Base-by-base conservation (phyloP, 805 yeast genomes). In the Spathaspora sp. region DNA sequence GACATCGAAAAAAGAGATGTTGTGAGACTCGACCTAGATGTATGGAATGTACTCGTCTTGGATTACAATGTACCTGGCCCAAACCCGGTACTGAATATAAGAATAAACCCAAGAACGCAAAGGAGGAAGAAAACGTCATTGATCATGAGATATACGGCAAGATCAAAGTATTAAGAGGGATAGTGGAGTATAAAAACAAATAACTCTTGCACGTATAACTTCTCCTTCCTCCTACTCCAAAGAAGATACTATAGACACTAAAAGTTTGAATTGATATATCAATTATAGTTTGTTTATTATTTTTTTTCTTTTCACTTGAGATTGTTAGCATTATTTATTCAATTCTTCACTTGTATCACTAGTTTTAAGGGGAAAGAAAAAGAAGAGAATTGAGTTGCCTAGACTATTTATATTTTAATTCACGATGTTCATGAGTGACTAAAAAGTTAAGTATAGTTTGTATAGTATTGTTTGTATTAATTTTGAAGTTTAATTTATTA, bases 1-100 rank as follows among this genome's bases (percentile, higher is more conserved):
- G 94, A 44, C 81, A 79, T 53, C 68, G 96, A 23, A 88, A 88
- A 73, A 88, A 87, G 63, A 76, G 91, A 50, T 88, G 96, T 57
- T 86, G 89, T 60, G 94, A 88, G 62, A 70, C 76, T 1, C 76
- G 76, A 50, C 96, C 96, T 3, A 65, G 64, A 23, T 88, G 96
- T 60, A 63, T 72, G 0, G 91, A 87, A 58, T 88, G 96, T 65
- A 56, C 66, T n/a, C 69, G 94, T 49, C 72, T 88, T 23, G 74
- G 82, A 11, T 70, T 87, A 47, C 78, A 74, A 49, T 88, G 96
- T 62, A 71, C 76, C 23, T 88, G 93, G 87, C 94, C 96, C 17
- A 66, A 64, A 16, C 89, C 91, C 0, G 93, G 92, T 7, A 74
- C 78, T 11, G 87, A 82, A 62, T 81, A 81, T 58, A 80, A 78